Conservation (phyloP, 805 yeast species). For the Candida namnaoensis region DNA sequence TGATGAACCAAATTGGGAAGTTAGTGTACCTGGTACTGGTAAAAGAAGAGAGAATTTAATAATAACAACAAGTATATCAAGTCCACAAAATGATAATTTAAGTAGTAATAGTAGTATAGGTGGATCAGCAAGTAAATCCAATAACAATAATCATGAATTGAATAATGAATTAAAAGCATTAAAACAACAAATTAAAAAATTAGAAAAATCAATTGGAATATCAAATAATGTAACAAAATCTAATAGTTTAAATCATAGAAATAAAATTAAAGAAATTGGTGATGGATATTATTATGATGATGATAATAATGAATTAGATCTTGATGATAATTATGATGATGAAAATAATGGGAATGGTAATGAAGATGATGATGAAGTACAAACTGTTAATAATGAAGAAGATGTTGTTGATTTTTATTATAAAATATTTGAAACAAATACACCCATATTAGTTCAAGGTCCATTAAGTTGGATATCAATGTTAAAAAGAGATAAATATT, state of each 20-base stretch:
- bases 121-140: too few species aligned
- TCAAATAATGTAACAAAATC: too few species aligned
- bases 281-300: too few species aligned
- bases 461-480: constrained; percentile 16
- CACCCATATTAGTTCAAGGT: constrained; percentile 11
- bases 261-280: neutral
- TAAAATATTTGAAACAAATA: neutral
- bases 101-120: too few species aligned
- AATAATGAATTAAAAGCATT: too few species aligned
- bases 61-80: too few species aligned
- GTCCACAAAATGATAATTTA: too few species aligned
- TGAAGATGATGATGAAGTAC: neutral
- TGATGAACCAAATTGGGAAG: constrained; percentile 14
- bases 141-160: too few species aligned
- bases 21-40: neutral
- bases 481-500: constrained; percentile 14
- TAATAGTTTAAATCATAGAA: neutral
- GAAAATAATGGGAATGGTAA: neutral
- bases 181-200: too few species aligned
- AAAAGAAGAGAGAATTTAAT: too few species aligned
- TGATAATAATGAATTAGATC: too few species aligned
- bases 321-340: neutral
- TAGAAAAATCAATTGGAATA: too few species aligned
- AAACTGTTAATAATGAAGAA: neutral
- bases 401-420: constrained; percentile 7